Conservation (phyloP, 192 early-diverging fungal species). For the Blastocladiella britannica region DNA sequence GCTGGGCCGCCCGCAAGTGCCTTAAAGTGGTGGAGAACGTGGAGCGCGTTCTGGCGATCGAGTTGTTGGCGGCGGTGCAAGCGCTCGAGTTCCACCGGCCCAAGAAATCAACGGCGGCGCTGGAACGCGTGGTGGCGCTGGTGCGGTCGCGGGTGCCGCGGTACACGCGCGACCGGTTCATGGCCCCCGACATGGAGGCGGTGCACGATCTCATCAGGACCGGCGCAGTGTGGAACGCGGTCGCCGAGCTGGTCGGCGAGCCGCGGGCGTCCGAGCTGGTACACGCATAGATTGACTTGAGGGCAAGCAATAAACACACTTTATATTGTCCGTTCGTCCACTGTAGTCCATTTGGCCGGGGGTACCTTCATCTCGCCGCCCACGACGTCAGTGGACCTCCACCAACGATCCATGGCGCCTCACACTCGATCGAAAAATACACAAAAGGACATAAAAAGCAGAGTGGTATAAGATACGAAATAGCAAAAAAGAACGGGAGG, state of each 20-base stretch:
- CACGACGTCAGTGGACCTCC: too few relatives aligned
- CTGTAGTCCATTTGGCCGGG: too few relatives aligned
- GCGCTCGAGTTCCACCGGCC: slow-evolving; percentile 8
- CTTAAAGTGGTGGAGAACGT: slow-evolving; percentile 10
- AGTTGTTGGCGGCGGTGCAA: slow-evolving; percentile 7
- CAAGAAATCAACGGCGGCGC: slow-evolving; percentile 2
- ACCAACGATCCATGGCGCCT: too few relatives aligned
- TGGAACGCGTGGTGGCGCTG: slow-evolving; percentile 5
- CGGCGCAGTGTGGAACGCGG: not conserved
- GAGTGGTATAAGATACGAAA: too few relatives aligned
- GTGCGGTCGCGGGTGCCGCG: slow-evolving; percentile 4
- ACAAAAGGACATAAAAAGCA: too few relatives aligned
- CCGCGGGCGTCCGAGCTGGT: too few relatives aligned
- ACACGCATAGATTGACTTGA: too few relatives aligned
- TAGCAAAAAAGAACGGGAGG: too few relatives aligned
- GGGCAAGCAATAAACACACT: too few relatives aligned
- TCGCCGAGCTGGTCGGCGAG: not conserved
- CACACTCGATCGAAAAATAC: too few relatives aligned
- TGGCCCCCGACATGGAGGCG: slow-evolving; percentile 7
- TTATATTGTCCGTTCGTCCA: too few relatives aligned
- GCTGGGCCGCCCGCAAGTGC: slow-evolving; percentile 6
- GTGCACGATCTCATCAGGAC: slow-evolving; percentile 4
- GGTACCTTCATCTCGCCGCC: too few relatives aligned
- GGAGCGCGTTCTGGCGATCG: slow-evolving; percentile 9
- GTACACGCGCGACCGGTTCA: slow-evolving; percentile 6